These are phyloP conservation scores for Globisporangium sylvaticum DNA, from an alignment of 352 stramenopile genomes.

Conservation along the genomic window DNA sequence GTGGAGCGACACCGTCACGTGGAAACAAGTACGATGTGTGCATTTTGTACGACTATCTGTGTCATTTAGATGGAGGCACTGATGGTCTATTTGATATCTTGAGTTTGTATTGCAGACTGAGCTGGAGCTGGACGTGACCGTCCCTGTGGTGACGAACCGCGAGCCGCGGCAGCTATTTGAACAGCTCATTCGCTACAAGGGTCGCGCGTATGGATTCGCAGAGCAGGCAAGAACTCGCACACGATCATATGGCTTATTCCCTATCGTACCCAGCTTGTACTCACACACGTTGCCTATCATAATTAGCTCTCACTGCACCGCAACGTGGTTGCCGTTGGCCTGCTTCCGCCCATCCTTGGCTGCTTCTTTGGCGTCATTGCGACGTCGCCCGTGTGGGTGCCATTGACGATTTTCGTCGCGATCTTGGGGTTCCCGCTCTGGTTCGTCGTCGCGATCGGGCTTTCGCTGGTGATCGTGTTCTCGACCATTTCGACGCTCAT, in stretches of 20 bases:
- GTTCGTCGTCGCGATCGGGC: slow-evolving; percentile 39
- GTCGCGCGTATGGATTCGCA: slow-evolving; percentile 28
- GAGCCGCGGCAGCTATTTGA: slow-evolving; percentile 41
- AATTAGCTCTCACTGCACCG: slow-evolving; percentile 51
- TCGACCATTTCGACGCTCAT: slow-evolving; percentile 48
- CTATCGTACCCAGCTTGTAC: not conserved
- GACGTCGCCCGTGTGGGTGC: slow-evolving; percentile 55
- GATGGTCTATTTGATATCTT: not conserved
- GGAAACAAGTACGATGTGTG: slow-evolving; percentile 25
- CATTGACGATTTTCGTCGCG: slow-evolving; percentile 46
- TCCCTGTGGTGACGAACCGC: slow-evolving; percentile 39
- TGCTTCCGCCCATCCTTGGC: slow-evolving; percentile 44
- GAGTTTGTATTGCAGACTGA: slow-evolving; percentile 15
- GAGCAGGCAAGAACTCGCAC: slow-evolving; percentile 28
- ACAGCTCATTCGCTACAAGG: slow-evolving; percentile 35
- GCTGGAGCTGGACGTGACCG: slow-evolving; percentile 28
- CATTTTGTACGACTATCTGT: not conserved
- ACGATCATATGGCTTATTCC: not conserved
- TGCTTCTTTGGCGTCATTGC: slow-evolving; percentile 39
- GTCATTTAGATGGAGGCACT: not conserved
- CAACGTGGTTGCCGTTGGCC: slow-evolving; percentile 46
- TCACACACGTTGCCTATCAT: not conserved
- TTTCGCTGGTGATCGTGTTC: slow-evolving; percentile 44
- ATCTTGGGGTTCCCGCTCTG: slow-evolving; percentile 62
- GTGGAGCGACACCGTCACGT: slow-evolving; percentile 32